Percentiles rank a stretch among this genome's conserved stretches.
phyloP scores from a whole-genome alignment of 306 rosid genomes.

The Sphenostylis stenocarpa region DNA sequence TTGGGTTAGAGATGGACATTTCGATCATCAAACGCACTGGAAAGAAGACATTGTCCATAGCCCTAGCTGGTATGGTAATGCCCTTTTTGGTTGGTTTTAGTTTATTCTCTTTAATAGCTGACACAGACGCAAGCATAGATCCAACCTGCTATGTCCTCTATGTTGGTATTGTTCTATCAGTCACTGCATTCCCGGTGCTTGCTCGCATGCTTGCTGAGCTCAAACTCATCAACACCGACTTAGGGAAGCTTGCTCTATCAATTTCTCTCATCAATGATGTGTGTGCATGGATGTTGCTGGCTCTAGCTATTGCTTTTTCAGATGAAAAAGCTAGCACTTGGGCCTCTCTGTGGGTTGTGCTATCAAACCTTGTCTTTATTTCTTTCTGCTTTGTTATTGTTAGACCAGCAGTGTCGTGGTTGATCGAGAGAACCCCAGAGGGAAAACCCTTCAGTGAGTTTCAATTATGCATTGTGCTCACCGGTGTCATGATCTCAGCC shows the following conservation, averaged over 20 bases:
- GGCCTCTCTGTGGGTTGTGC: conserved; percentile 59
- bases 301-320: conserved; percentile 72
- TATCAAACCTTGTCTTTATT: conserved; percentile 64
- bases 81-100: conserved; percentile 56
- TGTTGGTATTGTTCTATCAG: conserved; percentile 70
- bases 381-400: conserved; percentile 46
- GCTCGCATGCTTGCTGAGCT: conserved; percentile 78
- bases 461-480: conserved; percentile 57
- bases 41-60: conserved; percentile 52
- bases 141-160: conserved; percentile 48
- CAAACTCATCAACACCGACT: conserved; percentile 72
- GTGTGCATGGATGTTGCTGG: conserved; percentile 71
- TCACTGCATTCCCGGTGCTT: conserved; percentile 81
- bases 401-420: conserved; percentile 62
- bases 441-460: conserved; percentile 67
- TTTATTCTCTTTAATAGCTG: conserved; percentile 35
- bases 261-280: conserved; percentile 70
- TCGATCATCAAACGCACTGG: conserved; percentile 59
- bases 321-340: conserved; percentile 23
- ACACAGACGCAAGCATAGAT: neutral
- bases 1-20: conserved; percentile 87
- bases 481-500: conserved; percentile 79
- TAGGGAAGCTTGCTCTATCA: conserved; percentile 73
- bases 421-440: conserved; percentile 64
- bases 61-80: conserved; percentile 67